phyloP scores from a whole-genome alignment of 179 eudicot genomes.

The Patellifolia procumbens region DNA sequence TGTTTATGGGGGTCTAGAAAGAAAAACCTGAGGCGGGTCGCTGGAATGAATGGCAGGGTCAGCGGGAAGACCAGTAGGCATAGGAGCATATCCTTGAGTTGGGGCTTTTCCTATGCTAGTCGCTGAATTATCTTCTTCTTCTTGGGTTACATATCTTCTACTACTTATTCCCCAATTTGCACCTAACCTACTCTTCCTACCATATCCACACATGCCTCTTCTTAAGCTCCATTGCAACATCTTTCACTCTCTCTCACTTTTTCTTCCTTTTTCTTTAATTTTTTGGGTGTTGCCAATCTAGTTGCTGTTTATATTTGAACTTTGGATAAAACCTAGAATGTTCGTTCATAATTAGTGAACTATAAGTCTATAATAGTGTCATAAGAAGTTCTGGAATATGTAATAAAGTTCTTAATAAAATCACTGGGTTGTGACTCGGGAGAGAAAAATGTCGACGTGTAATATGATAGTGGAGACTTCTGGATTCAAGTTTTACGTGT shows the following conservation, averaged over 20 bases:
- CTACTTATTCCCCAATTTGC: slow-evolving; percentile 12
- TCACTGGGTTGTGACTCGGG: slow-evolving; percentile 21
- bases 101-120: slow-evolving; percentile 26
- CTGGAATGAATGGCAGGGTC: slow-evolving; percentile 50
- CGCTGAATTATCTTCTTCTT: neutral
- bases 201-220: neutral
- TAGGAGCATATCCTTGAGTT: slow-evolving; percentile 28
- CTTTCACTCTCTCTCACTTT: neutral
- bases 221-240: slow-evolving; percentile 29
- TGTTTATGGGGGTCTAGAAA: too few species aligned
- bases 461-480: slow-evolving; percentile 25
- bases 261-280: neutral
- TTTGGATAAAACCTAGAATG: neutral
- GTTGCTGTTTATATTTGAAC: neutral
- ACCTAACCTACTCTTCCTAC: slow-evolving; percentile 22
- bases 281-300: neutral
- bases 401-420: slow-evolving; percentile 3
- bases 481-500: slow-evolving; percentile 22
- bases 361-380: too few species aligned
- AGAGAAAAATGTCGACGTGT: slow-evolving; percentile 23
- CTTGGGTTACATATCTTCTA: slow-evolving; percentile 14
- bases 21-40: slow-evolving; percentile 22
- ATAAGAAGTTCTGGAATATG: neutral
- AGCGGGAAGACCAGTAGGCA: slow-evolving; percentile 27
- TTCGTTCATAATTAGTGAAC: too few species aligned